Conservation (phyloP, 192 early-diverging fungal genomes). For the Mortierella antarctica region DNA sequence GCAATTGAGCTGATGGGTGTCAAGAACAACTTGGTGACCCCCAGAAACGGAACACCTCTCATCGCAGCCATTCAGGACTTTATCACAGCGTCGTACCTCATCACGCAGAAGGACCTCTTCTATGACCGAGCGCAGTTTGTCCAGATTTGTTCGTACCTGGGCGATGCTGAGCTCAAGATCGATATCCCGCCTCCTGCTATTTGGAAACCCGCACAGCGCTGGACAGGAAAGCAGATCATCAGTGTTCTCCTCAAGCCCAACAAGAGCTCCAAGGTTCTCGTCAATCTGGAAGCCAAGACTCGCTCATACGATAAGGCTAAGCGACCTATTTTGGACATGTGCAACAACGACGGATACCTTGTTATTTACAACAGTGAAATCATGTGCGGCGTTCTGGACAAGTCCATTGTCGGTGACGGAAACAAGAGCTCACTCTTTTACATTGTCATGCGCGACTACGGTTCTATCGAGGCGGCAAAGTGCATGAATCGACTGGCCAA, state of each 20-base stretch:
- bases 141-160: slow-evolving; percentile 93
- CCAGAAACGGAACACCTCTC: slow-evolving; percentile 97
- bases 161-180: slow-evolving; percentile 84
- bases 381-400: slow-evolving; percentile 94
- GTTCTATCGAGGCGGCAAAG: slow-evolving; percentile 83
- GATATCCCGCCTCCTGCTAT: slow-evolving; percentile 96
- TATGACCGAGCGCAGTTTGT: slow-evolving; percentile 94
- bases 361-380: slow-evolving; percentile 95
- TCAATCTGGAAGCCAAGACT: slow-evolving; percentile 94
- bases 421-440: slow-evolving; percentile 97
- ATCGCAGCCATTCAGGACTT: slow-evolving; percentile 99
- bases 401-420: slow-evolving; percentile 95
- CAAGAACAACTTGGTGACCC: slow-evolving; percentile 97
- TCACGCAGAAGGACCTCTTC: slow-evolving; percentile 94
- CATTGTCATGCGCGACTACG: slow-evolving; percentile 92
- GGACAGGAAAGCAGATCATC: slow-evolving; percentile 99
- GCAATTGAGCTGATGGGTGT: slow-evolving; percentile 97
- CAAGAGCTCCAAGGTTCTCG: slow-evolving; percentile 64
- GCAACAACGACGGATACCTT: slow-evolving; percentile 90
- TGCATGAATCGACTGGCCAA: slow-evolving; percentile 97
- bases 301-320: slow-evolving; percentile 76
- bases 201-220: slow-evolving; percentile 87
- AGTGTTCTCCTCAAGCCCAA: slow-evolving; percentile 91
- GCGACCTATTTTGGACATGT: slow-evolving; percentile 74
- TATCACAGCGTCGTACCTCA: slow-evolving; percentile 94